phyloP scores from a whole-genome alignment of 805 yeast genomes.

The Debaryomyces tyrocola region DNA sequence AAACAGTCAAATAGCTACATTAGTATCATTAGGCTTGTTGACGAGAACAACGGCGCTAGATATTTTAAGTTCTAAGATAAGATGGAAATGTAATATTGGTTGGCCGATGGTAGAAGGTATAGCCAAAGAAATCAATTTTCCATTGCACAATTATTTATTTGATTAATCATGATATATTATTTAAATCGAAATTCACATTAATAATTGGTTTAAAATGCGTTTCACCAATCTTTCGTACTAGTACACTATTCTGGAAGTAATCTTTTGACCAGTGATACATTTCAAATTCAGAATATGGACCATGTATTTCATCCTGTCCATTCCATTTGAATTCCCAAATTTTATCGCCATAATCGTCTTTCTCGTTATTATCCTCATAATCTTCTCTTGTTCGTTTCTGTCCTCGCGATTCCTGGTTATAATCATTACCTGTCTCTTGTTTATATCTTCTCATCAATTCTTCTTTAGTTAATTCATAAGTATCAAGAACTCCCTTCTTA shows the following conservation, averaged over 20 bases:
- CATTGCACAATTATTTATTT: slow-evolving; percentile 58
- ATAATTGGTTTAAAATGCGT: slow-evolving; percentile 23
- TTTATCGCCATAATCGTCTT: slow-evolving; percentile 29
- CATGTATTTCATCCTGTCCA: slow-evolving; percentile 42
- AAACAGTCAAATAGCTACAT: slow-evolving; percentile 59
- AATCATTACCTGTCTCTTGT: slow-evolving; percentile 23
- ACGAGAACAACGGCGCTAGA: slow-evolving; percentile 47
- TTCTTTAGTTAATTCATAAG: slow-evolving; percentile 58
- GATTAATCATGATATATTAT: slow-evolving; percentile 6
- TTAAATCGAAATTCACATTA: slow-evolving; percentile 18
- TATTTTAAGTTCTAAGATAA: slow-evolving; percentile 62
- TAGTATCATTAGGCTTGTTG: slow-evolving; percentile 53
- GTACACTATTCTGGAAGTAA: slow-evolving; percentile 49
- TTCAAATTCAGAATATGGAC: slow-evolving; percentile 51
- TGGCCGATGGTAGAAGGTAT: slow-evolving; percentile 64
- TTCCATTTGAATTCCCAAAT: slow-evolving; percentile 42
- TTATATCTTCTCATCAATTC: slow-evolving; percentile 43
- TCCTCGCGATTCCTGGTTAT: slow-evolving; percentile 15
- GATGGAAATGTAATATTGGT: slow-evolving; percentile 77
- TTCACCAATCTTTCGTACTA: slow-evolving; percentile 35
- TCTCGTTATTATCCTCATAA: slow-evolving; percentile 12
- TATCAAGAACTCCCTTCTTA: slow-evolving; percentile 38
- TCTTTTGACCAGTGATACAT: slow-evolving; percentile 55
- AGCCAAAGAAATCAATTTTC: slow-evolving; percentile 65
- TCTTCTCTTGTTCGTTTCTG: slow-evolving; percentile 17